These are phyloP conservation scores for Bryoerythrophyllum caledonicum DNA, from an alignment of 225 moss, liverwort and hornwort genomes.

Conservation along the genomic window DNA sequence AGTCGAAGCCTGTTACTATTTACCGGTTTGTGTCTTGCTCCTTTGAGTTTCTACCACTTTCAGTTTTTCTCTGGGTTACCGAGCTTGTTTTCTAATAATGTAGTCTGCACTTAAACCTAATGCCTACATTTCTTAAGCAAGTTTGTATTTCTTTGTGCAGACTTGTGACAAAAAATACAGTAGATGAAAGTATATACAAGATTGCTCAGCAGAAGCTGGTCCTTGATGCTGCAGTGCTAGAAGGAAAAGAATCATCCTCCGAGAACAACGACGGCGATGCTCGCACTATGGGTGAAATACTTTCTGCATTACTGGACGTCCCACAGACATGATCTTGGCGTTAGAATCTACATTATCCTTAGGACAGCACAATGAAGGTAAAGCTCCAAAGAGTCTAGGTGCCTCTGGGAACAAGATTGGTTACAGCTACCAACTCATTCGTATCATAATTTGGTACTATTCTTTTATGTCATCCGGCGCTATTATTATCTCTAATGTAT, in stretches of 20 bases:
- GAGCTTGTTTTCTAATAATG: neutral
- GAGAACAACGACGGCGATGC: constrained; percentile 80
- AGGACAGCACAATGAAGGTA: constrained; percentile 1
- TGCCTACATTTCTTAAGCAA: neutral
- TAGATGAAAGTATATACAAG: constrained; percentile 94
- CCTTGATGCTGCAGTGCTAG: constrained; percentile 91
- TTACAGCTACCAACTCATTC: constrained; percentile 12
- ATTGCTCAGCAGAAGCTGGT: constrained; percentile 98
- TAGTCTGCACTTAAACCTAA: neutral
- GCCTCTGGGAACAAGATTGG: constrained; percentile 3
- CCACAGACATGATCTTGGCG: constrained; percentile 42
- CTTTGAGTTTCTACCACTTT: neutral
- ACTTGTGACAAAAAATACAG: constrained; percentile 85
- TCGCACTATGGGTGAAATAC: constrained; percentile 85
- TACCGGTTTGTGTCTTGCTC: constrained; percentile 55
- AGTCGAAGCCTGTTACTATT: constrained; percentile 87
- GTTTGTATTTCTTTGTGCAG: constrained; percentile 25
- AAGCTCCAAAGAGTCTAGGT: neutral
- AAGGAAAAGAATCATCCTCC: constrained; percentile 53
- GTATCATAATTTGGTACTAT: constrained; percentile 20
- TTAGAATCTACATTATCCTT: neutral
- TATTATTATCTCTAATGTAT: constrained; percentile 26
- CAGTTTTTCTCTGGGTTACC: constrained; percentile 11
- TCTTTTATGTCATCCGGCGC: constrained; percentile 32
- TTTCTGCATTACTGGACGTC: constrained; percentile 71